Evolutionary conservation across 108 stramenopile genomes (phyloP).

Genomic region (Schizochytrium sp.): DNA sequence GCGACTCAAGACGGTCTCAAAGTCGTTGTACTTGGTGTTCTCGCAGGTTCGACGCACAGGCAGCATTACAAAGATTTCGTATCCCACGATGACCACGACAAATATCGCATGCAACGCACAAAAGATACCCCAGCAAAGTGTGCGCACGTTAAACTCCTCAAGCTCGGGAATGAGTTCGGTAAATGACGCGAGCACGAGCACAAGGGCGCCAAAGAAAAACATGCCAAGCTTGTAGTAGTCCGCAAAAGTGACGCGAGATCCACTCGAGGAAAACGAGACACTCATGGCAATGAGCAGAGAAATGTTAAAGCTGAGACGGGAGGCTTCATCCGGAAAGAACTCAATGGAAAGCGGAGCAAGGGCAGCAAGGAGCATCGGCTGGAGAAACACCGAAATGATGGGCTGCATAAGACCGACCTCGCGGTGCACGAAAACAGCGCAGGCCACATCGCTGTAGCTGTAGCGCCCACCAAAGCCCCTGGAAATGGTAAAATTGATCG

Average conservation of each 20-base stretch:
- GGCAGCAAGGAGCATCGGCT: background rate
- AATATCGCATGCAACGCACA: background rate
- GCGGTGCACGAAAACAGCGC: background rate
- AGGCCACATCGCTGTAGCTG: background rate
- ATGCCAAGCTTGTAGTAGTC: background rate
- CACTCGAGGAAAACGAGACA: background rate
- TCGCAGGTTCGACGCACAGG: too few species aligned
- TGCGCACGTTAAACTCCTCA: background rate
- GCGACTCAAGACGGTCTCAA: too few species aligned
- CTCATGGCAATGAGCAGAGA: background rate
- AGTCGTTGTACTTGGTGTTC: too few species aligned
- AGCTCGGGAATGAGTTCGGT: background rate
- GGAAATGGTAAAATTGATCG: background rate
- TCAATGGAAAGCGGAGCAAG: background rate
- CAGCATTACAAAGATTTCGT: too few species aligned
- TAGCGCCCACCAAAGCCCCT: background rate
- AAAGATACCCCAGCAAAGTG: background rate
- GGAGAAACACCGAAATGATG: background rate
- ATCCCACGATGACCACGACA: background rate
- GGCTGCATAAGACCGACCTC: background rate
- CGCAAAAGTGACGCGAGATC: background rate
- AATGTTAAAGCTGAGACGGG: background rate
- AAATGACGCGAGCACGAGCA: background rate
- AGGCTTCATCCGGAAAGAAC: background rate
- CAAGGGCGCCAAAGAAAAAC: background rate